phyloP scores from a whole-genome alignment of 2,329 filamentous ascomycete genomes.

The Rhinocladiella similis region DNA sequence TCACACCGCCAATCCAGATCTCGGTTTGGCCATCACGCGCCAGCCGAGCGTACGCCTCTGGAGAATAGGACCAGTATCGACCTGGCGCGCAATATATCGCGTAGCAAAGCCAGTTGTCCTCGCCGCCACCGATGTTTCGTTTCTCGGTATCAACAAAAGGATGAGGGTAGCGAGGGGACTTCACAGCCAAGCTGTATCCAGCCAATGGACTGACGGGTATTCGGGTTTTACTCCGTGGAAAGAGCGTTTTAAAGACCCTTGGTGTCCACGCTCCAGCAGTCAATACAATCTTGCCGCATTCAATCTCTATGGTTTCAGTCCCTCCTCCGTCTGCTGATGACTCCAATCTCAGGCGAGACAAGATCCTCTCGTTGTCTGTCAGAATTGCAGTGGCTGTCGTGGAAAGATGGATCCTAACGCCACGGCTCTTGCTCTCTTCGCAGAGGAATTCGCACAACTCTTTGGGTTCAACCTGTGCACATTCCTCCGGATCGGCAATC shows the following conservation, averaged over 20 bases:
- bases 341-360: conserved; percentile 47
- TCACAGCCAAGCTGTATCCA: conserved; percentile 71
- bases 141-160: conserved; percentile 22
- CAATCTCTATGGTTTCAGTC: conserved; percentile 50
- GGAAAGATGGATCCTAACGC: conserved; percentile 67
- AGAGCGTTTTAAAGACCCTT: conserved; percentile 63
- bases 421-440: conserved; percentile 55
- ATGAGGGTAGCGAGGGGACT: conserved; percentile 51
- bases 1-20: conserved; percentile 73
- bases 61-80: conserved; percentile 56
- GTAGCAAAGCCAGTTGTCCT: conserved; percentile 57
- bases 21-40: conserved; percentile 52
- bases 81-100: conserved; percentile 66
- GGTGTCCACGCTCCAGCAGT: conserved; percentile 72
- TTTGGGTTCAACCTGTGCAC: conserved; percentile 69
- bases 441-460: conserved; percentile 67
- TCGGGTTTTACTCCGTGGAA: conserved; percentile 54
- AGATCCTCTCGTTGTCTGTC: conserved; percentile 50
- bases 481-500: conserved; percentile 61
- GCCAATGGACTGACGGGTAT: conserved; percentile 65
- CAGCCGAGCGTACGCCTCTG: conserved; percentile 68
- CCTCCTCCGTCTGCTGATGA: conserved; percentile 35
- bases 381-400: conserved; percentile 56
- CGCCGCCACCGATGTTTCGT: conserved; percentile 28
- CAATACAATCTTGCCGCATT: conserved; percentile 66